phyloP scores from a whole-genome alignment of 345 rosid species.

The Gossypium herbaceum region DNA sequence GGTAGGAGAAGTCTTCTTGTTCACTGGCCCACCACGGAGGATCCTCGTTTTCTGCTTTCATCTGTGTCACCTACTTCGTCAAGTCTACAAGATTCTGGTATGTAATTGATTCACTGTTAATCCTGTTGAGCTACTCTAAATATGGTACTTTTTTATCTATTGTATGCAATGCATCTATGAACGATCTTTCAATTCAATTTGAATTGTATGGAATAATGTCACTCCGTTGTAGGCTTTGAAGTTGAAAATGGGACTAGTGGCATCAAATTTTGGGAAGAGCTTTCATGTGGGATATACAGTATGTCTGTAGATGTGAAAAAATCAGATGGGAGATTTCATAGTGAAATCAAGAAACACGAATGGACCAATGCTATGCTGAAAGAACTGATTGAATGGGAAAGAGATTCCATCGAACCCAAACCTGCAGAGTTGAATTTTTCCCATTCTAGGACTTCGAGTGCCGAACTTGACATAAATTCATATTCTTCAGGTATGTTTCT shows the following conservation, averaged over 20 bases:
- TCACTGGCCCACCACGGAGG: conserved; percentile 75
- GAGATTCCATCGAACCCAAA: conserved; percentile 51
- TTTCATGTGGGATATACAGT: conserved; percentile 78
- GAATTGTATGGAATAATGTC: neutral
- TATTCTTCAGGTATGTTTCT: conserved; percentile 23
- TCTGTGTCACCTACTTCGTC: conserved; percentile 55
- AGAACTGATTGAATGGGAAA: conserved; percentile 73
- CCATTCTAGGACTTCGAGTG: conserved; percentile 8
- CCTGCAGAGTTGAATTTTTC: conserved; percentile 32
- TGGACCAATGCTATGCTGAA: conserved; percentile 49
- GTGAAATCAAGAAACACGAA: conserved; percentile 58
- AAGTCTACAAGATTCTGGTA: conserved; percentile 19
- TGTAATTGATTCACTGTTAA: neutral
- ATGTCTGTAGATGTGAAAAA: conserved; percentile 37
- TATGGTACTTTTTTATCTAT: neutral
- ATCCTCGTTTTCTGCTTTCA: conserved; percentile 58
- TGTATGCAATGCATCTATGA: neutral
- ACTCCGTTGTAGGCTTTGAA: conserved; percentile 40
- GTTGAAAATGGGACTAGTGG: conserved; percentile 36
- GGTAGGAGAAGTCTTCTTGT: conserved; percentile 93
- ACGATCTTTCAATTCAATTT: neutral
- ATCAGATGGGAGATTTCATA: conserved; percentile 29
- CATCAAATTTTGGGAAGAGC: conserved; percentile 77
- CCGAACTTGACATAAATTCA: conserved; percentile 10
- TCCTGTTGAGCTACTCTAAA: neutral